Evolutionary conservation across 768 basidiomycete species (phyloP).

Genomic region (Dacryopinax primogenitus): DNA sequence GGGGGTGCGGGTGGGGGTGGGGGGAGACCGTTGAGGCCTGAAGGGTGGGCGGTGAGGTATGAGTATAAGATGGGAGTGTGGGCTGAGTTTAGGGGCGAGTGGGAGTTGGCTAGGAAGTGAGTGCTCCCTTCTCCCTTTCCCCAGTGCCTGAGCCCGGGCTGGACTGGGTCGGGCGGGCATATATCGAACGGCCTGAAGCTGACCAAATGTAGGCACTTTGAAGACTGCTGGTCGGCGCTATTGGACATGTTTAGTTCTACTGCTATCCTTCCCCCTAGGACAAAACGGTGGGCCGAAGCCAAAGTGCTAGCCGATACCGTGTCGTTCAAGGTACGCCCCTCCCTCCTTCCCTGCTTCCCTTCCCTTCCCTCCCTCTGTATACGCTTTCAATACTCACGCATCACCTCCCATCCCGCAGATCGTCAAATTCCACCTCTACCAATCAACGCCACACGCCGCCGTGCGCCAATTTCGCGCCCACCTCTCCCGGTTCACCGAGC

Average conservation of each 20-base stretch:
- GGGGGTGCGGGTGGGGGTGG: no score
- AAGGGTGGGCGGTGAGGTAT: conserved; percentile 93
- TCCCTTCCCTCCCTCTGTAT: no score
- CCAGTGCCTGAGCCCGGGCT: no score
- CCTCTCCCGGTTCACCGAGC: conserved; percentile 69
- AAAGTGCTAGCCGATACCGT: conserved; percentile 93
- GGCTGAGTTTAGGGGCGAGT: conserved; percentile 86
- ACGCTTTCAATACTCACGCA: background rate
- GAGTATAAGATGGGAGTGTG: conserved; percentile 97
- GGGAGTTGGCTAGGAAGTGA: conserved; percentile 84
- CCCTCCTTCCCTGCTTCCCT: no score
- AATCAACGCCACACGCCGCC: conserved; percentile 67
- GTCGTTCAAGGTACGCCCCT: conserved; percentile 57
- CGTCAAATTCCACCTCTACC: conserved; percentile 81
- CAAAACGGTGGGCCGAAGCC: conserved; percentile 96
- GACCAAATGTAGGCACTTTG: conserved; percentile 59
- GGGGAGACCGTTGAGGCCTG: conserved; percentile 60
- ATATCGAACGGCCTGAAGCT: no score
- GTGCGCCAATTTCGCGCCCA: conserved; percentile 76
- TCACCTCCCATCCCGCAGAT: conserved; percentile 39
- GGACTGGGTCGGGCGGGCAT: no score
- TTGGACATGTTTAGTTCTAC: conserved; percentile 82
- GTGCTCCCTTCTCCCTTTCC: conserved; percentile 25
- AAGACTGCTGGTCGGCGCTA: conserved; percentile 77
- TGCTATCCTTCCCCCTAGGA: conserved; percentile 74